Conservation (phyloP, 768 basidiomycete genomes). For the Gymnopilus junonius region DNA sequence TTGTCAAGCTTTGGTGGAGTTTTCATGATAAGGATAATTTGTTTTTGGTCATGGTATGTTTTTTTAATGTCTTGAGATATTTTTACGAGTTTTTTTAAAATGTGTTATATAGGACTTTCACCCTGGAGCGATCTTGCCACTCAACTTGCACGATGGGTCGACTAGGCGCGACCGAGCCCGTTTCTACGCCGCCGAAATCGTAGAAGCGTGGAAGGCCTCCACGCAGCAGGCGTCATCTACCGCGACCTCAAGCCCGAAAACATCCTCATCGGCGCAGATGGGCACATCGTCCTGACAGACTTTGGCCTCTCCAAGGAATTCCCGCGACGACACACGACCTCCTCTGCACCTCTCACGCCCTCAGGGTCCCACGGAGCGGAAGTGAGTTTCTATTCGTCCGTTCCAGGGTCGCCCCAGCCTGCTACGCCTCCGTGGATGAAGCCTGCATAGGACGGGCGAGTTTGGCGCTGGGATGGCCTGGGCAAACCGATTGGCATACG, state of each 20-base stretch:
- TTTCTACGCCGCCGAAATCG: constrained; percentile 97
- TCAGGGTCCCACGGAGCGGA: constrained; percentile 39
- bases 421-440: constrained; percentile 82
- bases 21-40: constrained; percentile 98
- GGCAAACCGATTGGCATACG: constrained; percentile 45
- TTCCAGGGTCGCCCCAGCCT: constrained; percentile 46
- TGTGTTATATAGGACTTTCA: constrained; percentile 75
- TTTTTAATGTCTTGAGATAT: constrained; percentile 13
- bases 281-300: constrained; percentile 96
- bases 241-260: constrained; percentile 98
- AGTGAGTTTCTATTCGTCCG: constrained; percentile 61
- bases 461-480: constrained; percentile 61
- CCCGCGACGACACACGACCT: constrained; percentile 52
- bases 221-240: constrained; percentile 94
- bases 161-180: constrained; percentile 92
- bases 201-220: constrained; percentile 93
- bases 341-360: constrained; percentile 63
- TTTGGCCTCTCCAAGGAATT: constrained; percentile 96
- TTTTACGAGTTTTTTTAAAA: constrained; percentile 2
- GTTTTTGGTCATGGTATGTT: constrained; percentile 89
- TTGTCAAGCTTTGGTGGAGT: constrained; percentile 95
- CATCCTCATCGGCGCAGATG: constrained; percentile 91
- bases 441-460: constrained; percentile 57
- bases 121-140: constrained; percentile 95
- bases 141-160: constrained; percentile 95